Evolutionary conservation across 2,329 filamentous ascomycete genomes (phyloP), one percentile per base, ranked within the genome.

Genomic region (Madurella fahalii): DNA sequence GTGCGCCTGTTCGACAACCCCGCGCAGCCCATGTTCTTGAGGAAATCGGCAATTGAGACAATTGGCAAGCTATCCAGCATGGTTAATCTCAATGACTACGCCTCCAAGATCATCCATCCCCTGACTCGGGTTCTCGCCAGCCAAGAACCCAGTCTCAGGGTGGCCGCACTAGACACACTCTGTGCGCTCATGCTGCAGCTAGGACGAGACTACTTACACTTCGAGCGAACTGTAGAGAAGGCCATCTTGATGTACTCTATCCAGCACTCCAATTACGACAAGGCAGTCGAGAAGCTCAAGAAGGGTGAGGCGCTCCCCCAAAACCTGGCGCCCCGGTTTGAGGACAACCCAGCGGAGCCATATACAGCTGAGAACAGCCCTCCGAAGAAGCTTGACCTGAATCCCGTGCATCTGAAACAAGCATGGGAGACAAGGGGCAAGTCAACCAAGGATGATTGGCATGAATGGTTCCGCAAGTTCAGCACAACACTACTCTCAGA

Each of bases 341-440:
- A 84, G 8, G 85, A 90, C 60, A 83, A 88, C 51, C 78, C 85
- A 7, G 90, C 96, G 63, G 94, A 97, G 59, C 80, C 86, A 4
- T 83, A 86, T 5, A 87, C 91, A 64, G 84, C 89, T 0, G 93
- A 97, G 61, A 87, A 95, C 43, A 85, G 60, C 52, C 61, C 86
- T 1, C 89, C 88, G 12, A 96, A 96, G 77, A 97, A 97, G 72
- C 80, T 97, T 34, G 91, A 95, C 58, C 93, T 97, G 71, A 99
- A 99, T 63, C 91, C 96, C 48, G 92, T 97, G 60, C 95, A 99
- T 75, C 77, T 99, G 18, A 96, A 97, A 72, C 87, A 88, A 60
- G 94, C 95, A 0, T 99, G 94, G 94, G 94, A 97, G 64, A 94
- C 95, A 0, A 91, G 87, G 56, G 91, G 95, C 57, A 96, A 96